phyloP scores from a whole-genome alignment of 1,284 basidiomycete genomes.

The Cryptococcus deneoformans region DNA sequence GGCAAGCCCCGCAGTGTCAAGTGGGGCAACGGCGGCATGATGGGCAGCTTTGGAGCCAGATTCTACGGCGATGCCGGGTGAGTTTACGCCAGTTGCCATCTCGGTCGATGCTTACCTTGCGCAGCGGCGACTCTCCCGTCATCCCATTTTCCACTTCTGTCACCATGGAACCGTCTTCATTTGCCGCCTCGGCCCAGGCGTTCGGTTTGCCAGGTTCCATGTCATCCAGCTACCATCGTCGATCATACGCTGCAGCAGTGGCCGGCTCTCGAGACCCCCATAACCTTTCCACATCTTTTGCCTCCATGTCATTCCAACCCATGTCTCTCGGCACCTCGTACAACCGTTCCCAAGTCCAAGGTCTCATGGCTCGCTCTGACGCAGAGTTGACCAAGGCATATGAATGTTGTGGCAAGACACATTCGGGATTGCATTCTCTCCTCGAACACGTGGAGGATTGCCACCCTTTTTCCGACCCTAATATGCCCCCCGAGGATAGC shows the following conservation, averaged over 20 bases:
- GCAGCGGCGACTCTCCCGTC: conserved; percentile 35
- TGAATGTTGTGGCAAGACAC: conserved; percentile 39
- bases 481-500: conserved; percentile 16
- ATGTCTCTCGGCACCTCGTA: conserved; percentile 37
- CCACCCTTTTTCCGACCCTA: conserved; percentile 37
- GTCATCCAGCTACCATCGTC: conserved; percentile 33
- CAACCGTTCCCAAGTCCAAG: conserved; percentile 37
- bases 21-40: conserved; percentile 18
- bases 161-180: conserved; percentile 42
- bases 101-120: background rate
- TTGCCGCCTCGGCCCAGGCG: conserved; percentile 28
- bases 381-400: conserved; percentile 41
- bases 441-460: conserved; percentile 47
- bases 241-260: conserved; percentile 44
- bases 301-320: conserved; percentile 38
- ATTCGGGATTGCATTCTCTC: conserved; percentile 39
- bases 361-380: conserved; percentile 36
- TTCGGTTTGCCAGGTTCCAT: conserved; percentile 32
- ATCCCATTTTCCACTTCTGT: conserved; percentile 41
- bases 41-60: conserved; percentile 39
- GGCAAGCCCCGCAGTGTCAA: conserved; percentile 15
- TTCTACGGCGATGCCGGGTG: conserved; percentile 43
- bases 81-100: conserved; percentile 11
- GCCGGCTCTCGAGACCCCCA: conserved; percentile 14
- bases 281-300: conserved; percentile 39